Evolutionary conservation across 2,329 filamentous ascomycete species (phyloP).

Genomic region (Macroventuria anomochaeta): DNA sequence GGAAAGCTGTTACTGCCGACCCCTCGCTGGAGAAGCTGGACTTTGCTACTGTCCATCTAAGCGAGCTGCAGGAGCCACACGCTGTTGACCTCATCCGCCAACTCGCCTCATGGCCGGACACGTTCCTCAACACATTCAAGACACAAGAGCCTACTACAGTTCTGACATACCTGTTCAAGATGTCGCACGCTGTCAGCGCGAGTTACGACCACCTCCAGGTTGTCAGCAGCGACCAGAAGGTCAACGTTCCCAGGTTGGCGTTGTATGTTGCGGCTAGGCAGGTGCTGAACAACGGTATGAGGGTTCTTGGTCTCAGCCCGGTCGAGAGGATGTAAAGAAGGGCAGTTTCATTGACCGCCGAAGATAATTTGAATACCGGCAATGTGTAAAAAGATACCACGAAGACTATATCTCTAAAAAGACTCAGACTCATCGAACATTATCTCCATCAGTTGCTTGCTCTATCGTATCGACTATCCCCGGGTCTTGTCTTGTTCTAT

Average conservation of each 20-base stretch:
- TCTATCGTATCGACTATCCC: too few relatives aligned
- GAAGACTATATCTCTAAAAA: constrained; percentile 1
- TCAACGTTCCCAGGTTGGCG: constrained; percentile 69
- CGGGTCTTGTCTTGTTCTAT: too few relatives aligned
- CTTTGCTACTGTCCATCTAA: constrained; percentile 71
- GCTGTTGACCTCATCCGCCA: constrained; percentile 76
- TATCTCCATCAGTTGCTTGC: too few relatives aligned
- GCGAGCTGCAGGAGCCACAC: constrained; percentile 73
- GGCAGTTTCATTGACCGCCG: not conserved
- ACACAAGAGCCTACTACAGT: constrained; percentile 77
- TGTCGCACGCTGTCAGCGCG: constrained; percentile 79
- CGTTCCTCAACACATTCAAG: constrained; percentile 81
- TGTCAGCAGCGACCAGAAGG: constrained; percentile 75
- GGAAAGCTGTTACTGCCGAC: constrained; percentile 58
- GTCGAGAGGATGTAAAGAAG: constrained; percentile 65
- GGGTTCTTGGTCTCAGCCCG: constrained; percentile 76
- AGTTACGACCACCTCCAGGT: constrained; percentile 85
- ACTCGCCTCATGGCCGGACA: constrained; percentile 85
- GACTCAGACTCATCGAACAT: not conserved
- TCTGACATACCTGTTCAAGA: constrained; percentile 79
- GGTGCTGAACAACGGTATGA: constrained; percentile 84
- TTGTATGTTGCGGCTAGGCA: constrained; percentile 78
- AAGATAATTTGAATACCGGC: not conserved
- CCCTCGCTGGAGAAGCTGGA: constrained; percentile 61
- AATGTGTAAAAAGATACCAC: constrained; percentile 4